Conservation (phyloP, 768 basidiomycete genomes). For the Amanita muscaria region DNA sequence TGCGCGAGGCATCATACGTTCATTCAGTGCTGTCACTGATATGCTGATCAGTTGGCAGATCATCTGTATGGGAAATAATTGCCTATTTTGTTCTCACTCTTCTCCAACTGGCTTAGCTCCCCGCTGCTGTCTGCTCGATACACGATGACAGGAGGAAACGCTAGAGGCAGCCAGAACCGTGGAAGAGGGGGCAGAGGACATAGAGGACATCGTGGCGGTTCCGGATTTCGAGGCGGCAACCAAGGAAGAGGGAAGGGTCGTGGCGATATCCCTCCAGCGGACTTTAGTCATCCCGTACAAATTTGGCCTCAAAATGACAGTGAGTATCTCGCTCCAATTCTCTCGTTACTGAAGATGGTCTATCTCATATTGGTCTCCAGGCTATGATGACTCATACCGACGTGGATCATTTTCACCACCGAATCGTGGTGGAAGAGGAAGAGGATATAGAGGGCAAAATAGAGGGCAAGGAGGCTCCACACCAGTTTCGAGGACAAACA, state of each 20-base stretch:
- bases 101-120: too few species aligned
- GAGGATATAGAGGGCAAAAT: not conserved
- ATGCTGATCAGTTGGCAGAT: too few species aligned
- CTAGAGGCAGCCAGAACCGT: not conserved
- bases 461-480: not conserved
- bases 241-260: slow-evolving; percentile 17
- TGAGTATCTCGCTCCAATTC: slow-evolving; percentile 13
- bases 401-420: not conserved
- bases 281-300: slow-evolving; percentile 10
- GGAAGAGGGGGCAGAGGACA: too few species aligned
- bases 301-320: slow-evolving; percentile 11
- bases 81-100: too few species aligned
- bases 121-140: too few species aligned
- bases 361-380: slow-evolving; percentile 1
- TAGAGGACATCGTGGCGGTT: slow-evolving; percentile 13
- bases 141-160: slow-evolving; percentile 5
- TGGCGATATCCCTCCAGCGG: slow-evolving; percentile 10
- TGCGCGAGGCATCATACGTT: too few species aligned
- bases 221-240: not conserved
- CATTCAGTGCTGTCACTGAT: too few species aligned
- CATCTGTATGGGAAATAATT: too few species aligned
- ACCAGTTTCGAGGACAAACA: slow-evolving; percentile 4
- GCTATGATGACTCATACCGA: not conserved
- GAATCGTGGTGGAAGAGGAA: slow-evolving; percentile 2
- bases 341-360: not conserved